Conservation (phyloP, 225 moss, liverwort and hornwort genomes). For the Ulota crispa region DNA sequence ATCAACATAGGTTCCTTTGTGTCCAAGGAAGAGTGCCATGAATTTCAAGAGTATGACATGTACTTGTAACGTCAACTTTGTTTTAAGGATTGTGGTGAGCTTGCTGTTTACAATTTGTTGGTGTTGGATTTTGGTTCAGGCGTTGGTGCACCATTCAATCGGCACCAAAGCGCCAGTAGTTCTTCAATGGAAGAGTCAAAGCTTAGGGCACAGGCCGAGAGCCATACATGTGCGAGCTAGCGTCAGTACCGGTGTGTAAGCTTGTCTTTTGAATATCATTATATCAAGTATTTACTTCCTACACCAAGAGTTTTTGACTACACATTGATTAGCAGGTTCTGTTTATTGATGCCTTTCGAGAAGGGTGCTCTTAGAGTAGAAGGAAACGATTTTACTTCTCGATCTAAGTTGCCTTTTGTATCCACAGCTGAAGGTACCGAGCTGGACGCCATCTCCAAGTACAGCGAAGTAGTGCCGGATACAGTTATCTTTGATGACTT, state of each 20-base stretch:
- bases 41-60: background rate
- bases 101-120: background rate
- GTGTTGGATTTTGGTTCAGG: constrained; percentile 20
- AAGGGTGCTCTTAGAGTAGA: background rate
- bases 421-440: constrained; percentile 75
- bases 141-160: constrained; percentile 35
- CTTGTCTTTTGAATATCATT: background rate
- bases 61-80: background rate
- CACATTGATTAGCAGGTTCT: background rate
- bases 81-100: background rate
- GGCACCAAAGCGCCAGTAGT: constrained; percentile 22
- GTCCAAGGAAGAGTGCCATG: background rate
- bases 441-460: constrained; percentile 79
- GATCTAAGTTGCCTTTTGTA: constrained; percentile 4
- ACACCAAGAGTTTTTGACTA: background rate
- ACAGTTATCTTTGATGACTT: constrained; percentile 94
- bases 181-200: constrained; percentile 36
- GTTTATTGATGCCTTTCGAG: background rate
- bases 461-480: constrained; percentile 90
- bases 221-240: constrained; percentile 36
- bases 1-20: background rate
- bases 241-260: constrained; percentile 38
- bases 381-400: background rate
- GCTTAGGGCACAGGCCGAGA: constrained; percentile 19
- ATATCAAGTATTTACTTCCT: background rate